Percentiles rank a stretch among this genome's conserved stretches.
These are phyloP conservation scores for Blyttiomyces sp. DNA, from an alignment of 371 early-diverging fungal genomes.

Conservation along the genomic window DNA sequence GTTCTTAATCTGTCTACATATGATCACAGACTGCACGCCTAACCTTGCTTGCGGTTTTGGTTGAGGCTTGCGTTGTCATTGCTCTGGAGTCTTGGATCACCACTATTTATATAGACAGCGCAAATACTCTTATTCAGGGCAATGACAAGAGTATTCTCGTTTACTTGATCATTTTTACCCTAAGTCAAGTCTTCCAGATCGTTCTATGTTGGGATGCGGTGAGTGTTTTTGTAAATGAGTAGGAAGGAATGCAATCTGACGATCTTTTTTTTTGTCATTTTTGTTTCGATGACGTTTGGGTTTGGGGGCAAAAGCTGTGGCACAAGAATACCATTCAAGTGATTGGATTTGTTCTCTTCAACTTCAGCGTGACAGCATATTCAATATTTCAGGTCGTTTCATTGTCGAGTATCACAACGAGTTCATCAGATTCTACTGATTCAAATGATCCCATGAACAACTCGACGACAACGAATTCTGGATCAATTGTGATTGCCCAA, in stretches of 20 bases:
- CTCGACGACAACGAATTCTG: background rate
- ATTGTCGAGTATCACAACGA: constrained; percentile 17
- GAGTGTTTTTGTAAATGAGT: constrained; percentile 28
- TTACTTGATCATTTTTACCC: constrained; percentile 73
- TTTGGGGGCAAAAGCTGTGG: constrained; percentile 50
- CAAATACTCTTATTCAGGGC: too few relatives aligned
- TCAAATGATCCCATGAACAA: background rate
- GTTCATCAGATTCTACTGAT: background rate
- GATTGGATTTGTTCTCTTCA: constrained; percentile 77
- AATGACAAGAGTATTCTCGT: constrained; percentile 63
- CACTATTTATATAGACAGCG: too few relatives aligned
- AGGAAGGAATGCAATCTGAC: too few relatives aligned
- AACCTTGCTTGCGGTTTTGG: constrained; percentile 37
- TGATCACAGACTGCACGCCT: constrained; percentile 4
- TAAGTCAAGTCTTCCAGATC: constrained; percentile 70
- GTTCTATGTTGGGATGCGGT: constrained; percentile 74
- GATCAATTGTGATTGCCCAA: constrained; percentile 1
- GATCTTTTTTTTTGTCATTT: background rate
- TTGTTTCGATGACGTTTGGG: constrained; percentile 1
- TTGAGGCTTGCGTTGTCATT: constrained; percentile 71
- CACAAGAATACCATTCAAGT: constrained; percentile 86
- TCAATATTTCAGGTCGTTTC: constrained; percentile 63
- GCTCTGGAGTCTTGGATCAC: constrained; percentile 63
- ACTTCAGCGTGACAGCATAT: constrained; percentile 73
- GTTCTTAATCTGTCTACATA: too few relatives aligned